These are phyloP conservation scores for Papiliotrema laurentii DNA, from an alignment of 1,284 basidiomycete species.

Conservation along the genomic window DNA sequence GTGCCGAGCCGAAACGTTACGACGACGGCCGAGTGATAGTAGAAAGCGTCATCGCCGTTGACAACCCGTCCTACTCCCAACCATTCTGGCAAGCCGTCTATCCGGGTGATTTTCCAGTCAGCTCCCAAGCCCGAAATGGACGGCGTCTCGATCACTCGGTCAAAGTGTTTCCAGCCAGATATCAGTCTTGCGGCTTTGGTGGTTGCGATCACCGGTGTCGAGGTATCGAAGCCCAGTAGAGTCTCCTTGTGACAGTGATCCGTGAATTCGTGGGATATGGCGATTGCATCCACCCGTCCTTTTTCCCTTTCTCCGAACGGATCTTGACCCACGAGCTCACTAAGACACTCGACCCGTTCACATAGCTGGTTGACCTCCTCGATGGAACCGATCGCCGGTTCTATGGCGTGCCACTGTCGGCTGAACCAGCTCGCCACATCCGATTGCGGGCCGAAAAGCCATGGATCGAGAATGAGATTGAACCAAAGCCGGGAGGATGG, in stretches of 20 bases:
- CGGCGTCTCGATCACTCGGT: conserved; percentile 15
- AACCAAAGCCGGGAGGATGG: conserved; percentile 8
- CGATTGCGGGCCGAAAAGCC: conserved; percentile 23
- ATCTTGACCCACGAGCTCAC: background rate
- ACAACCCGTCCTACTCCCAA: conserved; percentile 15
- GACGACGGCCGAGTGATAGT: conserved; percentile 22
- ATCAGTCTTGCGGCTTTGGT: conserved; percentile 21
- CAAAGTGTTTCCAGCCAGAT: conserved; percentile 21
- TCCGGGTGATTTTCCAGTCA: background rate
- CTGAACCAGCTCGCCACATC: conserved; percentile 26
- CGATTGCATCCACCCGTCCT: conserved; percentile 9
- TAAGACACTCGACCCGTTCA: conserved; percentile 8
- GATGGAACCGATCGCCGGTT: conserved; percentile 13
- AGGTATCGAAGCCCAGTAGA: conserved; percentile 9
- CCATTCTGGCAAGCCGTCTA: conserved; percentile 11
- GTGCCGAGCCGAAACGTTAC: conserved; percentile 6
- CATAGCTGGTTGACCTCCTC: conserved; percentile 16
- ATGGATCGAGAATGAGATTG: conserved; percentile 20
- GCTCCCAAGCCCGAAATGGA: conserved; percentile 4
- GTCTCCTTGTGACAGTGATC: conserved; percentile 20
- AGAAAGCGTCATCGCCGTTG: conserved; percentile 17
- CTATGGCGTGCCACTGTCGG: conserved; percentile 17
- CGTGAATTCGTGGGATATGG: conserved; percentile 19
- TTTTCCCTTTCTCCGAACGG: background rate
- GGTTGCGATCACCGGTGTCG: conserved; percentile 17